Conservation (phyloP, 1,284 basidiomycete species). For the Malassezia sympodialis region DNA sequence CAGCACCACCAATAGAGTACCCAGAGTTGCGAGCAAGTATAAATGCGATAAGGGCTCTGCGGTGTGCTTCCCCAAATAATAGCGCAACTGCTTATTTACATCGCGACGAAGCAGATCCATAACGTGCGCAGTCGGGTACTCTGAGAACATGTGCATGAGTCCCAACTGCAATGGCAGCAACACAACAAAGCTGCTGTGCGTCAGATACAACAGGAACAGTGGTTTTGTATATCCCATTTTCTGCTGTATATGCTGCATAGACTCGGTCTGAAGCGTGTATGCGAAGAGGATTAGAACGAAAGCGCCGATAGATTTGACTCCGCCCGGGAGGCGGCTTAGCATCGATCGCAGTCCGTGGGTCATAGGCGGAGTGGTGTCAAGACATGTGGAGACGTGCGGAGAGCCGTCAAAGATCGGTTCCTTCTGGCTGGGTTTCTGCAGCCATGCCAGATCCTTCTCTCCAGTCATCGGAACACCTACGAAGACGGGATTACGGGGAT, state of each 20-base stretch:
- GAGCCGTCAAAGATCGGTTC: neutral
- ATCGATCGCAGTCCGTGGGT: neutral
- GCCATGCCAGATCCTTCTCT: neutral
- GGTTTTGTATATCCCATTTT: slow-evolving; percentile 40
- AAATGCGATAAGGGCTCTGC: neutral
- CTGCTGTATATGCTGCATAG: slow-evolving; percentile 43
- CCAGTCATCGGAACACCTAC: neutral
- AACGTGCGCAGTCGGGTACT: slow-evolving; percentile 24
- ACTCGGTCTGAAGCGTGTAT: slow-evolving; percentile 45
- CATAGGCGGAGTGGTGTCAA: neutral
- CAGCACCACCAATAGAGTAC: slow-evolving; percentile 26
- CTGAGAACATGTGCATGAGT: slow-evolving; percentile 23
- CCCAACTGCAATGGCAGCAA: slow-evolving; percentile 39
- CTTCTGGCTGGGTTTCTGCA: no score
- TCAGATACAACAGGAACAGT: slow-evolving; percentile 37
- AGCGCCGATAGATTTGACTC: slow-evolving; percentile 25
- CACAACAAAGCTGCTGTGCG: slow-evolving; percentile 37
- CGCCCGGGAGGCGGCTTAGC: slow-evolving; percentile 9
- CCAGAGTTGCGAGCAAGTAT: slow-evolving; percentile 16
- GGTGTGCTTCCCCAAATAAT: neutral
- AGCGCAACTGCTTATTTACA: slow-evolving; percentile 10
- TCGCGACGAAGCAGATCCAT: slow-evolving; percentile 32
- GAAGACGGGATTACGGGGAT: neutral
- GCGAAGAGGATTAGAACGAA: slow-evolving; percentile 35
- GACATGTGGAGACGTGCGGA: neutral